Evolutionary conservation across 371 early-diverging fungal genomes (phyloP), one percentile per base, ranked within the genome.

Genomic region (Batkoa obscura): DNA sequence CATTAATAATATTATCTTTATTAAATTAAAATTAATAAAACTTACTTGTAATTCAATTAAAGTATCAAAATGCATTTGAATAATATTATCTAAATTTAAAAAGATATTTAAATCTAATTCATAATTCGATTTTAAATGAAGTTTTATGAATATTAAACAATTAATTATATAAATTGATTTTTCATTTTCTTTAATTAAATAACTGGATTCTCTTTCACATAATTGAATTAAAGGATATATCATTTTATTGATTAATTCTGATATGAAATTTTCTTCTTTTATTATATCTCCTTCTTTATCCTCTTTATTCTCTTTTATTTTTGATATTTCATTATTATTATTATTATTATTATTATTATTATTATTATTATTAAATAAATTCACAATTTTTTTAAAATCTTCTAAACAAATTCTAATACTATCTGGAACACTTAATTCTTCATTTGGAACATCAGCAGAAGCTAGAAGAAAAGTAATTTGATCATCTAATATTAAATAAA

Each of bases 401-500:
- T 17, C 51, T 10, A 53, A 23, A 6, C 39, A 5, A 2, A 2
- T 34, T 10, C 9, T 41, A 8, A 37, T 53, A 6, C 39, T 15
- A 23, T 53, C 42, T n/a, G 51, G 51, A 9, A 39, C 53, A 4
- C 13, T 15, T 30, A 53, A 39, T 38, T 53, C 53, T 39, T 35
- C 17, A 30, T 10, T 10, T 5, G 53, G 53, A 10, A 39, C 36
- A 4, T 53, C 38, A 6, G 53, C 53, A 15, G 35, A n/a, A 30
- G 53, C 35, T 2, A 53, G 13, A 9, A 53, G 13, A 36, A 38
- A 39, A 30, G 53, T 31, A 36, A 53, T 37, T 9, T 37, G 39
- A 41, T 53, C 53, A 36, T 53, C 38, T n/a, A 38, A 39, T 13
- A 53, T 53, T 12, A 38, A 12, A 15, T 37, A 37, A 53, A 53